A percentile compares a stretch with the other conserved stretches of the same genome.
Conservation (phyloP, 208 protist species). For the Phytomonas francai region DNA sequence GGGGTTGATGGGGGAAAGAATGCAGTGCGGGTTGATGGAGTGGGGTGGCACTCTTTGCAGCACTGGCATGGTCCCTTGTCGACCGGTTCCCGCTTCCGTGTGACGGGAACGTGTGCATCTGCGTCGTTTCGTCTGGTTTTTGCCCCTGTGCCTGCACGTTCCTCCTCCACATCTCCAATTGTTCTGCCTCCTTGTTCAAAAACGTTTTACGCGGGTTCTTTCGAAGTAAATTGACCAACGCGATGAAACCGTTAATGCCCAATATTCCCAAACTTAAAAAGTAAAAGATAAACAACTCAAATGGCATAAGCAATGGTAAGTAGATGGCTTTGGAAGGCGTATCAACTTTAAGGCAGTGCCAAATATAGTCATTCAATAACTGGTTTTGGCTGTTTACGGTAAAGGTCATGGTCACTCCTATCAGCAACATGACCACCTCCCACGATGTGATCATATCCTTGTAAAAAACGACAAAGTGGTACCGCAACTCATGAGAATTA, state of each 20-base stretch:
- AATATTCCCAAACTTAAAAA: constrained; percentile 36
- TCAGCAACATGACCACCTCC: constrained; percentile 56
- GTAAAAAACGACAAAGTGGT: constrained; percentile 77
- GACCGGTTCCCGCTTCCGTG: not conserved
- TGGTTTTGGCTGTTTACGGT: constrained; percentile 35
- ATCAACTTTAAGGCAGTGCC: constrained; percentile 15
- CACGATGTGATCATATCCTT: constrained; percentile 76
- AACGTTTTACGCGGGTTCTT: constrained; percentile 53
- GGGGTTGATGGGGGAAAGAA: not conserved
- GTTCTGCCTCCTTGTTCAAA: constrained; percentile 28
- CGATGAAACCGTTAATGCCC: constrained; percentile 38
- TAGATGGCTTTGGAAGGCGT: constrained; percentile 13
- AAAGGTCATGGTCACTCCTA: constrained; percentile 41
- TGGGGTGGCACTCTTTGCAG: not conserved
- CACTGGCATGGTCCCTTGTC: not conserved
- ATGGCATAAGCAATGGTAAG: constrained; percentile 34
- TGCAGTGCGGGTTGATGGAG: not conserved
- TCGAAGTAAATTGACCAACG: constrained; percentile 34
- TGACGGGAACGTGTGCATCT: not conserved
- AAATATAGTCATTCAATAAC: constrained; percentile 55
- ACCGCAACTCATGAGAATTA: constrained; percentile 64
- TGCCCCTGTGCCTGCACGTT: constrained; percentile 19
- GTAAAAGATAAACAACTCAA: constrained; percentile 65
- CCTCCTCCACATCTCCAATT: constrained; percentile 19
- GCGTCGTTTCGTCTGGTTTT: not conserved